phyloP scores from a whole-genome alignment of 352 stramenopile species.

The Globisporangium megalacanthum region DNA sequence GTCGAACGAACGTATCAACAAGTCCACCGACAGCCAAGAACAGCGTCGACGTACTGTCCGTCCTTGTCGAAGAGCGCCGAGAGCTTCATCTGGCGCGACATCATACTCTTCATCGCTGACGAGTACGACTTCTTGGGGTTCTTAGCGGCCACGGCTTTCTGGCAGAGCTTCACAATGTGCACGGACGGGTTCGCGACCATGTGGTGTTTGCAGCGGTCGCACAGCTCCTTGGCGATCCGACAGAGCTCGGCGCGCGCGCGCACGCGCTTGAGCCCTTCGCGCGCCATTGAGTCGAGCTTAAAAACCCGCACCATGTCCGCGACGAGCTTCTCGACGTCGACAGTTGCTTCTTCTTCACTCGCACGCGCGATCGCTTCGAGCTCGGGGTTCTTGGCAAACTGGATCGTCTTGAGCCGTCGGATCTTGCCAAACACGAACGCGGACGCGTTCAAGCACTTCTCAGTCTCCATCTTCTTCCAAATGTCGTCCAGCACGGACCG shows the following conservation, averaged over 20 bases:
- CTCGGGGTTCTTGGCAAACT: slow-evolving; percentile 59
- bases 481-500: slow-evolving; percentile 72
- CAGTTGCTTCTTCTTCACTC: slow-evolving; percentile 54
- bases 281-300: slow-evolving; percentile 76
- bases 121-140: slow-evolving; percentile 82
- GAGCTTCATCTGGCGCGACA: slow-evolving; percentile 81
- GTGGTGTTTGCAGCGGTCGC: slow-evolving; percentile 67
- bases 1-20: neutral
- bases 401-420: slow-evolving; percentile 54
- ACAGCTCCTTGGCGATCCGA: slow-evolving; percentile 72
- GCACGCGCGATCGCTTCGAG: slow-evolving; percentile 50
- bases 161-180: slow-evolving; percentile 75
- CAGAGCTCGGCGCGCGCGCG: slow-evolving; percentile 51
- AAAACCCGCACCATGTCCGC: slow-evolving; percentile 67
- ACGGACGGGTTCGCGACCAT: slow-evolving; percentile 83
- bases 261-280: slow-evolving; percentile 62
- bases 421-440: slow-evolving; percentile 74
- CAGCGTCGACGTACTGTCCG: slow-evolving; percentile 37
- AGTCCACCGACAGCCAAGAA: slow-evolving; percentile 11
- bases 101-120: slow-evolving; percentile 83
- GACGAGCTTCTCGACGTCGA: slow-evolving; percentile 46
- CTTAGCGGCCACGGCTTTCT: slow-evolving; percentile 61
- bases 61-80: slow-evolving; percentile 62
- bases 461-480: slow-evolving; percentile 76
- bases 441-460: slow-evolving; percentile 59